These are phyloP conservation scores for Blastobotrys malaysiensis DNA, from an alignment of 1,139 yeast species.

Conservation along the genomic window DNA sequence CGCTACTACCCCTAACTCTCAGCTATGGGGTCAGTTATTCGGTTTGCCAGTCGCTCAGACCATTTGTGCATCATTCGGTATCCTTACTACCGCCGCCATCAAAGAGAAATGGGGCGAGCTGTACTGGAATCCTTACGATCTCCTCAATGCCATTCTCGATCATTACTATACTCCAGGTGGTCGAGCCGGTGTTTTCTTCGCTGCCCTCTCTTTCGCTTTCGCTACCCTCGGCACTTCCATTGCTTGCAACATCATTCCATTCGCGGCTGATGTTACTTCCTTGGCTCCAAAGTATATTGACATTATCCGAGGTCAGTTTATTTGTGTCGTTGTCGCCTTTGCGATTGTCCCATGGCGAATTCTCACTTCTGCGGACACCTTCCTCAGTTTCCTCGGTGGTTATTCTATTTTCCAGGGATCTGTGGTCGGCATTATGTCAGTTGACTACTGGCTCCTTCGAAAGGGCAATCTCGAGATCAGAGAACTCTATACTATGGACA, in stretches of 20 bases:
- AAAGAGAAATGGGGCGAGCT: conserved; percentile 28
- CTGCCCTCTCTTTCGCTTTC: conserved; percentile 64
- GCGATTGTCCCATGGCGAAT: conserved; percentile 37
- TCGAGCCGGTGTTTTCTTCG: conserved; percentile 74
- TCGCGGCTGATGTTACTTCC: conserved; percentile 55
- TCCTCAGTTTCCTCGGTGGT: conserved; percentile 31
- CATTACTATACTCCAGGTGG: conserved; percentile 24
- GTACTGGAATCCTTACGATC: conserved; percentile 39
- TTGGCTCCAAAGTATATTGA: conserved; percentile 49
- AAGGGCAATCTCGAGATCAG: conserved; percentile 26
- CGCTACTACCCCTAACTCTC: conserved; percentile 28
- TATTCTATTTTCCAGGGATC: conserved; percentile 35
- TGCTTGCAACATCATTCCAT: conserved; percentile 55
- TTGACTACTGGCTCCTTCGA: conserved; percentile 30
- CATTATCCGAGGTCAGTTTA: conserved; percentile 41
- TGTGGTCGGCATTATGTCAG: conserved; percentile 30
- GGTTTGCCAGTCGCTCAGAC: conserved; percentile 32
- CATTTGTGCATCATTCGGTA: conserved; percentile 28
- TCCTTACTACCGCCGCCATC: conserved; percentile 35
- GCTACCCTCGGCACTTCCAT: conserved; percentile 75
- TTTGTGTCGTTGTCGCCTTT: conserved; percentile 27
- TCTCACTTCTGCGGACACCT: conserved; percentile 31
- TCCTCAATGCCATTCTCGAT: conserved; percentile 30
- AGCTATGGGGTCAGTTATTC: conserved; percentile 30
- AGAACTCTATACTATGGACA: conserved; percentile 23